Conservation (phyloP, 495 filamentous ascomycete species). For the Podospora didyma region DNA sequence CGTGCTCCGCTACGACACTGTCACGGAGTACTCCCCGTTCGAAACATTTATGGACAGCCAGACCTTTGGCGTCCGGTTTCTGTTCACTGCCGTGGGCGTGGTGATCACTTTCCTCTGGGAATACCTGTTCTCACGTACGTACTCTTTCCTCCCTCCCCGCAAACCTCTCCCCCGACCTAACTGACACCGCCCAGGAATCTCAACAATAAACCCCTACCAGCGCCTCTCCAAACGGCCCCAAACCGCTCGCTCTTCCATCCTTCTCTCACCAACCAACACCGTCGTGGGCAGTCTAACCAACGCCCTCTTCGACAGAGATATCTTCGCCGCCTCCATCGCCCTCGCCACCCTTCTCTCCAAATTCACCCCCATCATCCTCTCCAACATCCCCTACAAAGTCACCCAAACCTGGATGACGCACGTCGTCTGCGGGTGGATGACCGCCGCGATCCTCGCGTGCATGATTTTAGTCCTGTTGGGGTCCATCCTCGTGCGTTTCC, state of each 20-base stretch:
- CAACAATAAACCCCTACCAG: constrained; percentile 4
- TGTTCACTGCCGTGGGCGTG: constrained; percentile 37
- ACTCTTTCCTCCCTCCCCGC: background rate
- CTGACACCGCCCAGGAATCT: background rate
- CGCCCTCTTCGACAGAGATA: constrained; percentile 15
- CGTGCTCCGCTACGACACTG: background rate
- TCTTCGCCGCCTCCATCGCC: constrained; percentile 18
- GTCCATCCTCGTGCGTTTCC: constrained; percentile 26
- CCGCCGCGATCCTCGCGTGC: constrained; percentile 29
- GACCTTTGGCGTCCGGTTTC: constrained; percentile 38
- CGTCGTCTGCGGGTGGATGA: constrained; percentile 28
- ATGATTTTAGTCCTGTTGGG: constrained; percentile 34
- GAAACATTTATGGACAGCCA: constrained; percentile 40
- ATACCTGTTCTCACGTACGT: constrained; percentile 23
- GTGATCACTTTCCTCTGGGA: constrained; percentile 38
- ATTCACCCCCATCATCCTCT: constrained; percentile 33
- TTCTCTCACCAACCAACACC: constrained; percentile 30
- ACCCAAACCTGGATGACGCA: constrained; percentile 31
- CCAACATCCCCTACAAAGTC: constrained; percentile 35
- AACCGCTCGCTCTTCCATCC: constrained; percentile 29
- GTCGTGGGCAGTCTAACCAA: constrained; percentile 34
- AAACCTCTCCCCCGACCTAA: background rate
- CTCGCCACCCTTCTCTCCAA: constrained; percentile 33
- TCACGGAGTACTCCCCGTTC: constrained; percentile 14
- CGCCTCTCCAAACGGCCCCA: constrained; percentile 11